Evolutionary conservation across 139 green algal species (phyloP).

Genomic region (Haematococcus sp.): DNA sequence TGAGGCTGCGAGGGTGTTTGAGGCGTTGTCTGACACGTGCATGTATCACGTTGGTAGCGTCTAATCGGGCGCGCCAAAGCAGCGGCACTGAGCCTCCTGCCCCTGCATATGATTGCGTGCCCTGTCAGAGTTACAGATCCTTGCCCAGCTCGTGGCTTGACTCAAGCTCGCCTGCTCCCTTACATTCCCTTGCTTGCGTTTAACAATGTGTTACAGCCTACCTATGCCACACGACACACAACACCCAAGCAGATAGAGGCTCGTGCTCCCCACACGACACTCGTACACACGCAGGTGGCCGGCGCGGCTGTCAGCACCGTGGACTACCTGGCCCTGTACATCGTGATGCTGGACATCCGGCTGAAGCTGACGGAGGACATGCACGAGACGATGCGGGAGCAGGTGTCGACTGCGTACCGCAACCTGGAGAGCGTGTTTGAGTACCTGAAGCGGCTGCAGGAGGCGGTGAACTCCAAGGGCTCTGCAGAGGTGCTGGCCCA

Average conservation of each 20-base stretch:
- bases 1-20: too few species aligned
- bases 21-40: background rate
- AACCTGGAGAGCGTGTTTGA: constrained; percentile 31
- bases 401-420: constrained; percentile 29
- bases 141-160: too few species aligned
- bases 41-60: background rate
- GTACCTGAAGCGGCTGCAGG: constrained; percentile 28
- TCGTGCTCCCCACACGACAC: too few species aligned
- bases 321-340: constrained; percentile 19
- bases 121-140: too few species aligned
- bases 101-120: too few species aligned
- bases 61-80: too few species aligned
- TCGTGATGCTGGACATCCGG: constrained; percentile 24
- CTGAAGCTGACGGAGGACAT: constrained; percentile 26
- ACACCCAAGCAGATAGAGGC: too few species aligned
- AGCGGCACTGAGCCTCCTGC: too few species aligned
- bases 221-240: too few species aligned
- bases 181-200: too few species aligned
- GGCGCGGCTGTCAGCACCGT: constrained; percentile 15
- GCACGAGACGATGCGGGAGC: constrained; percentile 21
- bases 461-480: constrained; percentile 31
- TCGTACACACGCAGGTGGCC: constrained; percentile 8
- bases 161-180: too few species aligned
- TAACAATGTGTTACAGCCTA: too few species aligned
- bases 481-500: constrained; percentile 3